Evolutionary conservation across 768 basidiomycete genomes (phyloP), one percentile per base, ranked within the genome.

Genomic region (Pulveroboletus sp.): DNA sequence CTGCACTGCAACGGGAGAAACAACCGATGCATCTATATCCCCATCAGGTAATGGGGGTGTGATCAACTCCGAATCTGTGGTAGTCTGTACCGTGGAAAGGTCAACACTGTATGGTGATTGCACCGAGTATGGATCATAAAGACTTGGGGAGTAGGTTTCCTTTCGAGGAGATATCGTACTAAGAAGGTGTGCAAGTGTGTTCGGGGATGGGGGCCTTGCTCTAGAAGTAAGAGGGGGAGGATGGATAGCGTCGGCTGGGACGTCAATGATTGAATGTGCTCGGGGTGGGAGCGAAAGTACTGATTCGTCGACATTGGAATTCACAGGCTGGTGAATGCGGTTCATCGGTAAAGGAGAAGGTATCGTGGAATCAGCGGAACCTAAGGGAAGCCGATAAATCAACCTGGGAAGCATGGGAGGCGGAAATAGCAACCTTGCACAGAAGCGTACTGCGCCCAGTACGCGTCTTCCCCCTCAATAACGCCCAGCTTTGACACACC

Each of bases 381-480:
- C 86, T 88, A 58, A 58, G 31, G 13, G 40, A 19, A 10, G 10
- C 17, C 51, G 3, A 35, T 7, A 52, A 23, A 22, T 47, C 34
- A 40, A 34, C 43, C 17, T 37, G 23, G 36, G 39, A 45, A 46
- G n/a, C 17, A 20, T 58, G 69, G 58, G n/a, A n/a, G 6, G 29
- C 27, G 50, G 53, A 52, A 42, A 53, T 54, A 54, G 36, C 19
- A 48, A 86, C 86, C 86, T 66, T 89, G 85, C 7, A 88, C 76
- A 17, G 74, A 72, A 26, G 83, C 71, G 63, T 89, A 89, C 53
- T 76, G 83, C 22, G 84, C 85, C 86, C 86, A 89, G 57, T 89
- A 89, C 6, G 83, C 83, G 51, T 87, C 86, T 52, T 80, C 78
- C 35, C 45, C 54, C 30, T 62, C 63, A 1, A 59, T 56, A 19